phyloP scores from a whole-genome alignment of 2,329 filamentous ascomycete species.

The Sclerotinia sclerotiorum region DNA sequence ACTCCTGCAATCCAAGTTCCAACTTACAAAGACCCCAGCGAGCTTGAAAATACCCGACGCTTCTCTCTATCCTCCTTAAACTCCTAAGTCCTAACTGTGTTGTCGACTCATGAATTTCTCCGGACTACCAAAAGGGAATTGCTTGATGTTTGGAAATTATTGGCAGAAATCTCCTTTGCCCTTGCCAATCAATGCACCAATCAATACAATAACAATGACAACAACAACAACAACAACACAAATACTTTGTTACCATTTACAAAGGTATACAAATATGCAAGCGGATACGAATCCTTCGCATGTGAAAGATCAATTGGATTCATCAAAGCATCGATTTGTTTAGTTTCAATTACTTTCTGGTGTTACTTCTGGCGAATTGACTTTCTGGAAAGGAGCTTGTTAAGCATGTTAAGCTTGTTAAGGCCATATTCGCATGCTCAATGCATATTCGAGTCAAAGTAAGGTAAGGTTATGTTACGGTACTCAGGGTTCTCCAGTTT shows the following conservation, averaged over 20 bases:
- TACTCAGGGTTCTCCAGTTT: slow-evolving; percentile 19
- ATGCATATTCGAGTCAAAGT: neutral
- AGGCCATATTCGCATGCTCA: neutral
- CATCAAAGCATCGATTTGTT: neutral
- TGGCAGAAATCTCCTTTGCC: neutral
- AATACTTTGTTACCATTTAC: neutral
- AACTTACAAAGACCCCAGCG: neutral
- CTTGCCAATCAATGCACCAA: neutral
- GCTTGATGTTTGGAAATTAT: neutral
- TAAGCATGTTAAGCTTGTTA: neutral
- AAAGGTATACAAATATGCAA: neutral
- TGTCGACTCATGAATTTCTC: neutral
- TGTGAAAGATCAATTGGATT: neutral
- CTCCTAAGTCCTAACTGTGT: neutral
- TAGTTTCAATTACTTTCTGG: neutral
- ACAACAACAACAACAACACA: neutral
- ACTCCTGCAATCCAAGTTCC: neutral
- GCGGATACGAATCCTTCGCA: neutral
- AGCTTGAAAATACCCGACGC: neutral
- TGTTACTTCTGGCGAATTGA: neutral
- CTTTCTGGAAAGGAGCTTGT: neutral
- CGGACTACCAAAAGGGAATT: neutral
- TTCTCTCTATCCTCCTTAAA: neutral
- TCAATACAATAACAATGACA: neutral
- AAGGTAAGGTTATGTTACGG: slow-evolving; percentile 2